Evolutionary conservation across 441 rosid genomes (phyloP).

Genomic region (Sinapis alba): DNA sequence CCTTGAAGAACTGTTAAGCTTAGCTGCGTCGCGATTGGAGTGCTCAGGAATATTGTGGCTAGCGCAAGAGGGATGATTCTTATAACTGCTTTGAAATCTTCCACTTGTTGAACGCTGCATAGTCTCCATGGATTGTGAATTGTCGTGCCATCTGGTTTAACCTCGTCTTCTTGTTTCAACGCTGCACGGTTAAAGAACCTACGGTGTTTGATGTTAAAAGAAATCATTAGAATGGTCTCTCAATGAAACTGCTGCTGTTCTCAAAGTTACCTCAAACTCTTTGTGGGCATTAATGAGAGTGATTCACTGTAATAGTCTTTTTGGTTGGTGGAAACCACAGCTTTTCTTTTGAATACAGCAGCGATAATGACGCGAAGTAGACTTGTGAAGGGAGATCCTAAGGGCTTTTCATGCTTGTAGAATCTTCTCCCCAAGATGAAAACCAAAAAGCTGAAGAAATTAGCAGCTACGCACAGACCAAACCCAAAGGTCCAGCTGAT

Average conservation of each 20-base stretch:
- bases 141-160: conserved; percentile 33
- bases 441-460: conserved; percentile 34
- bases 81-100: conserved; percentile 57
- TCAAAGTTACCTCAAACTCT: conserved; percentile 38
- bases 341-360: conserved; percentile 41
- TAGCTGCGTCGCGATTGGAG: conserved; percentile 41
- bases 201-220: neutral
- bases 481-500: conserved; percentile 53
- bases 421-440: conserved; percentile 45
- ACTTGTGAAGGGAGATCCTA: conserved; percentile 45
- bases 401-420: conserved; percentile 46
- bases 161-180: conserved; percentile 37
- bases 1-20: conserved; percentile 58
- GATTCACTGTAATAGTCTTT: conserved; percentile 42
- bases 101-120: conserved; percentile 61
- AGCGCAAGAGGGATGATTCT: conserved; percentile 53
- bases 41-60: conserved; percentile 44
- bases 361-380: conserved; percentile 48
- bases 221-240: neutral
- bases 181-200: conserved; percentile 67
- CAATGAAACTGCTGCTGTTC: no score
- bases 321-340: conserved; percentile 17
- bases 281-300: conserved; percentile 18
- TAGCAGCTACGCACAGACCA: conserved; percentile 36
- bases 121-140: conserved; percentile 46